These are phyloP conservation scores for Peronospora tabacina DNA, from an alignment of 352 stramenopile genomes.

Conservation along the genomic window DNA sequence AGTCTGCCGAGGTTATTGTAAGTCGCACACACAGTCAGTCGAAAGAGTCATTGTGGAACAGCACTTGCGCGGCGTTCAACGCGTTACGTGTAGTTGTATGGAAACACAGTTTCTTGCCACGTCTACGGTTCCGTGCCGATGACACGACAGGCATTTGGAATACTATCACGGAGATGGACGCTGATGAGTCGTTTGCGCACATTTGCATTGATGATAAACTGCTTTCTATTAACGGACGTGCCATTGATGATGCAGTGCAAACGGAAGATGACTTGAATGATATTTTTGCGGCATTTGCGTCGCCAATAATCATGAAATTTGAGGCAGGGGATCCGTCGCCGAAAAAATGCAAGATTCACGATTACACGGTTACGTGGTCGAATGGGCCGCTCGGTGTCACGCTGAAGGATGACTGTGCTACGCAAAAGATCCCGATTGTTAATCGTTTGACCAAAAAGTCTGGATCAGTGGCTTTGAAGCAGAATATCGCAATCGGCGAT, in stretches of 20 bases:
- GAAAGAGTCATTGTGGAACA: constrained; percentile 83
- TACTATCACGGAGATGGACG: constrained; percentile 54
- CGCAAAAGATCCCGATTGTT: constrained; percentile 82
- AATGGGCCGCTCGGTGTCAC: constrained; percentile 82
- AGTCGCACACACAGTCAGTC: constrained; percentile 41
- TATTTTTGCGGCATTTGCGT: constrained; percentile 60
- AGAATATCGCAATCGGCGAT: constrained; percentile 84
- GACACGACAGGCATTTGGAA: constrained; percentile 51
- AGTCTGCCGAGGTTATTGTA: constrained; percentile 8
- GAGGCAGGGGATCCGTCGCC: constrained; percentile 36
- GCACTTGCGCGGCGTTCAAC: constrained; percentile 62
- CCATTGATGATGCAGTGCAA: constrained; percentile 49
- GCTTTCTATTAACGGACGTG: constrained; percentile 69
- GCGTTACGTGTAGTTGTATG: constrained; percentile 76
- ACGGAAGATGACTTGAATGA: constrained; percentile 67
- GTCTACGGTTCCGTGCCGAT: constrained; percentile 50
- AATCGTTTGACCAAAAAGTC: constrained; percentile 83
- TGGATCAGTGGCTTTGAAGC: constrained; percentile 78
- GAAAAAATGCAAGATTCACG: constrained; percentile 61
- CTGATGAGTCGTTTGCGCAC: constrained; percentile 75
- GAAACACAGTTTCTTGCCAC: constrained; percentile 82
- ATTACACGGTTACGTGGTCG: constrained; percentile 83
- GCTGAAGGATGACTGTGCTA: constrained; percentile 78
- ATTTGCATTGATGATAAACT: constrained; percentile 61
- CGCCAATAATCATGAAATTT: constrained; percentile 83